A percentile compares a stretch with the other conserved stretches of the same genome.
phyloP scores from a whole-genome alignment of 2,329 filamentous ascomycete genomes.

The Paecilomyces sp. region DNA sequence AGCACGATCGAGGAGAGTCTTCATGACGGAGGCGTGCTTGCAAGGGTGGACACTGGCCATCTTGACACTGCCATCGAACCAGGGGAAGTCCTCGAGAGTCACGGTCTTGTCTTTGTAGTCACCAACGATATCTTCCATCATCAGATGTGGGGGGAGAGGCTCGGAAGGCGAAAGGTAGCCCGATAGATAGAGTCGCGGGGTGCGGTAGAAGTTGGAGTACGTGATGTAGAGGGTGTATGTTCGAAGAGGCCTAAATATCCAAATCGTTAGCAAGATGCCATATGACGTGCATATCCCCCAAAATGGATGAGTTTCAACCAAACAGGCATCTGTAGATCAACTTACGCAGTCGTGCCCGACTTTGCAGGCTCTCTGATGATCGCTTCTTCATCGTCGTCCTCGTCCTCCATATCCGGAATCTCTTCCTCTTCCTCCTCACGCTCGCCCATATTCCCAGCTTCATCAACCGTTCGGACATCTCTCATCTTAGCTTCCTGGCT shows the following conservation, averaged over 20 bases:
- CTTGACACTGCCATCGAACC: slow-evolving; percentile 84
- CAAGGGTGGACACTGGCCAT: slow-evolving; percentile 97
- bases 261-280: neutral
- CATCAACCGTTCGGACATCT: slow-evolving; percentile 83
- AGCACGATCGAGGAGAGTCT: slow-evolving; percentile 87
- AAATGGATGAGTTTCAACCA: no score
- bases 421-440: slow-evolving; percentile 63
- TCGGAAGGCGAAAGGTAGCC: slow-evolving; percentile 76
- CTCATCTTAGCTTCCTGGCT: slow-evolving; percentile 68
- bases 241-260: slow-evolving; percentile 58
- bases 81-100: slow-evolving; percentile 94
- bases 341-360: slow-evolving; percentile 49
- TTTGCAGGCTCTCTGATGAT: slow-evolving; percentile 71
- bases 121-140: slow-evolving; percentile 96
- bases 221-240: slow-evolving; percentile 99
- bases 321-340: slow-evolving; percentile 7
- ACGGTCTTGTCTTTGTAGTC: slow-evolving; percentile 99
- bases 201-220: slow-evolving; percentile 94
- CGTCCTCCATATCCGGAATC: slow-evolving; percentile 97
- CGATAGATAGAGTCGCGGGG: slow-evolving; percentile 87
- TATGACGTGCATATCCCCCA: neutral
- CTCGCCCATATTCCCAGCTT: slow-evolving; percentile 78
- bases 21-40: slow-evolving; percentile 97
- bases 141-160: slow-evolving; percentile 71
- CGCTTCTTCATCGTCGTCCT: slow-evolving; percentile 86